A percentile compares a stretch with the other conserved stretches of the same genome.
These are phyloP conservation scores for Scheffersomyces parashehatae DNA, from an alignment of 1,139 yeast genomes.

Conservation along the genomic window DNA sequence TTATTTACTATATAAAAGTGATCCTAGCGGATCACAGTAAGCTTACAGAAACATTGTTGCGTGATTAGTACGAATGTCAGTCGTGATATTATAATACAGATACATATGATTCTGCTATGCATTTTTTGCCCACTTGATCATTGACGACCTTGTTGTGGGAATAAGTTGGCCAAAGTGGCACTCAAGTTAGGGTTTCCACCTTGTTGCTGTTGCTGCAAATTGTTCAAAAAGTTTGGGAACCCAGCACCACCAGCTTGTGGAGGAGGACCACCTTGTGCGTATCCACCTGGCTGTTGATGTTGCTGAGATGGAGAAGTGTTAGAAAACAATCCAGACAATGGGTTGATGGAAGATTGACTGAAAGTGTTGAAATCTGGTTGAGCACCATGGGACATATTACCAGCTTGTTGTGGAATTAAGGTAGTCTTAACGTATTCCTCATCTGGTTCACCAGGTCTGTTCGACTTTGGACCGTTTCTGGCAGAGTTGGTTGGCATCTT, in stretches of 20 bases:
- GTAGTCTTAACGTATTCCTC: constrained; percentile 46
- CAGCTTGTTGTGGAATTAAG: constrained; percentile 25
- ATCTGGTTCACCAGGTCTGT: constrained; percentile 61
- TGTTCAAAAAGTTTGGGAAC: constrained; percentile 8
- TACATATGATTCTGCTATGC: too few relatives aligned
- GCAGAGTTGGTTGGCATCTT: constrained; percentile 89
- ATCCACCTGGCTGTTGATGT: constrained; percentile 5
- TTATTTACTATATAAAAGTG: too few relatives aligned
- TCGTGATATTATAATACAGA: too few relatives aligned
- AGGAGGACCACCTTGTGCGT: constrained; percentile 7
- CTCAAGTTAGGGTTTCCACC: constrained; percentile 30
- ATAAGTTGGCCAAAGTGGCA: constrained; percentile 39
- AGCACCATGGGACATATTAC: constrained; percentile 27
- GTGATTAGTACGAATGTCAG: too few relatives aligned
- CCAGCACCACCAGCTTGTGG: constrained; percentile 11
- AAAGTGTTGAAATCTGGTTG: constrained; percentile 38
- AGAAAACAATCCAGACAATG: constrained; percentile 52
- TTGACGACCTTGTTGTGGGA: constrained; percentile 21
- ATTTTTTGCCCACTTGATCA: background rate
- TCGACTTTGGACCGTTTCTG: constrained; percentile 81
- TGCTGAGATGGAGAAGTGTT: constrained; percentile 12
- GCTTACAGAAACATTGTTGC: too few relatives aligned
- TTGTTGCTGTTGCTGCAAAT: constrained; percentile 12
- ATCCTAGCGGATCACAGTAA: too few relatives aligned
- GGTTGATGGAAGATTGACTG: constrained; percentile 45